Conservation (phyloP, 306 rosid genomes). For the Morella rubra region DNA sequence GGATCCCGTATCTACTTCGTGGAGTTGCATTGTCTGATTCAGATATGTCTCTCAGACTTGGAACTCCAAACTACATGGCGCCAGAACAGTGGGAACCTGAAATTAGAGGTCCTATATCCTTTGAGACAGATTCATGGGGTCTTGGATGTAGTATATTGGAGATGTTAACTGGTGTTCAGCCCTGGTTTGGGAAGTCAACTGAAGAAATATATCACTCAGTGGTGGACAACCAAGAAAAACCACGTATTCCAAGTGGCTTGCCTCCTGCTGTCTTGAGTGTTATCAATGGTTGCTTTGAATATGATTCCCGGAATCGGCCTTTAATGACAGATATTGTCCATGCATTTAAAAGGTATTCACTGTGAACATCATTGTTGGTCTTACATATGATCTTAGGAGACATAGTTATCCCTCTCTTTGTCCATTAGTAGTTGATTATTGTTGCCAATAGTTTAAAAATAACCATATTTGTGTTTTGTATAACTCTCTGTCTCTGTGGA, state of each 20-base stretch:
- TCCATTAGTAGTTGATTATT: background rate
- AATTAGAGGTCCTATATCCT: constrained; percentile 79
- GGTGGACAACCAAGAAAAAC: constrained; percentile 74
- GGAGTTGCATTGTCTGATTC: constrained; percentile 54
- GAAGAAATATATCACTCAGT: constrained; percentile 56
- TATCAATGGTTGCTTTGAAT: constrained; percentile 83
- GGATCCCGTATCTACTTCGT: constrained; percentile 70
- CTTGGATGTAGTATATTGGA: constrained; percentile 81
- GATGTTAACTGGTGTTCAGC: constrained; percentile 84
- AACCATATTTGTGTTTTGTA: background rate
- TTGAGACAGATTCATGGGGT: constrained; percentile 95
- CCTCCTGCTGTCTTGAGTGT: constrained; percentile 70
- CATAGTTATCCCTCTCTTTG: background rate
- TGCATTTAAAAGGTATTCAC: constrained; percentile 61
- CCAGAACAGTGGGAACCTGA: constrained; percentile 98
- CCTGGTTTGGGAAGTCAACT: constrained; percentile 75
- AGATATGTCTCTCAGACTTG: constrained; percentile 64
- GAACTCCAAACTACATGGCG: constrained; percentile 96
- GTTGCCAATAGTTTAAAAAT: background rate
- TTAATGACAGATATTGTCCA: constrained; percentile 59
- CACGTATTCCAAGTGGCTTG: constrained; percentile 74
- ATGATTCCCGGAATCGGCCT: constrained; percentile 89
- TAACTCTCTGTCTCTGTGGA: background rate
- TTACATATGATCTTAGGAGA: background rate
- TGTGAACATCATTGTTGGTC: background rate